A percentile compares a stretch with the other conserved stretches of the same genome.
These are phyloP conservation scores for Vanrija sp. DNA, from an alignment of 1,284 basidiomycete genomes.

Conservation along the genomic window DNA sequence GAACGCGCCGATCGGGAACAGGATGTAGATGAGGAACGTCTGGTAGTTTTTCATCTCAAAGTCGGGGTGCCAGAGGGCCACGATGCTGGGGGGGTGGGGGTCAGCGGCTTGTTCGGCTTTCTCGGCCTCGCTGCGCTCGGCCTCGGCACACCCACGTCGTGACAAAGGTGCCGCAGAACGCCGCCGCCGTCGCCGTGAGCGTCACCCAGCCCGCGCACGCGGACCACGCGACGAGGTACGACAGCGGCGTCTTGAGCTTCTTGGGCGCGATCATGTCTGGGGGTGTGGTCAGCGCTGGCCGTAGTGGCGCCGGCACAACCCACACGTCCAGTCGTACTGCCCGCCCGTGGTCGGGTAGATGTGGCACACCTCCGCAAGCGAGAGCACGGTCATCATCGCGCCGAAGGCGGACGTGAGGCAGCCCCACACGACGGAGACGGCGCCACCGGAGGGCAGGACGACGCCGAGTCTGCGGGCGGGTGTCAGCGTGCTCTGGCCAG, in stretches of 20 bases:
- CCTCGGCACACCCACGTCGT: too few relatives aligned
- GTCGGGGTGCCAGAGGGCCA: not conserved
- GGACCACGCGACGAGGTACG: conserved; percentile 19
- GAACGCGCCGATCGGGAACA: conserved; percentile 18
- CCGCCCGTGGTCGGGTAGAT: conserved; percentile 24
- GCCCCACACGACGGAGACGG: conserved; percentile 38
- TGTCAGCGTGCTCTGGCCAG: not conserved
- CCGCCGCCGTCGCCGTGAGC: conserved; percentile 16
- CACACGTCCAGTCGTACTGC: conserved; percentile 35
- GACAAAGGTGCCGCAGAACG: conserved; percentile 1
- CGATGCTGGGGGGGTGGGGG: not conserved
- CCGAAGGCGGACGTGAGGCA: conserved; percentile 28
- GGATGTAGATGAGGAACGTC: conserved; percentile 20
- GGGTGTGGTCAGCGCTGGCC: conserved; percentile 2
- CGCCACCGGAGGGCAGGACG: conserved; percentile 33
- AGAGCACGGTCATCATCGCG: conserved; percentile 22
- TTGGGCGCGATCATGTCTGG: conserved; percentile 22
- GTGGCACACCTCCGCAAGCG: conserved; percentile 14
- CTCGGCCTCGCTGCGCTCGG: too few relatives aligned
- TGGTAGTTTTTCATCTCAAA: not conserved
- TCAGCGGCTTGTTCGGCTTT: too few relatives aligned
- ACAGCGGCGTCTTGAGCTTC: conserved; percentile 11
- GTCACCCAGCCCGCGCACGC: conserved; percentile 20
- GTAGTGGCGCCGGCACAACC: too few relatives aligned
- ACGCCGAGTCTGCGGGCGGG: conserved; percentile 10